These are phyloP conservation scores for Cucurbita moschata DNA, from an alignment of 306 rosid species.

Conservation along the genomic window DNA sequence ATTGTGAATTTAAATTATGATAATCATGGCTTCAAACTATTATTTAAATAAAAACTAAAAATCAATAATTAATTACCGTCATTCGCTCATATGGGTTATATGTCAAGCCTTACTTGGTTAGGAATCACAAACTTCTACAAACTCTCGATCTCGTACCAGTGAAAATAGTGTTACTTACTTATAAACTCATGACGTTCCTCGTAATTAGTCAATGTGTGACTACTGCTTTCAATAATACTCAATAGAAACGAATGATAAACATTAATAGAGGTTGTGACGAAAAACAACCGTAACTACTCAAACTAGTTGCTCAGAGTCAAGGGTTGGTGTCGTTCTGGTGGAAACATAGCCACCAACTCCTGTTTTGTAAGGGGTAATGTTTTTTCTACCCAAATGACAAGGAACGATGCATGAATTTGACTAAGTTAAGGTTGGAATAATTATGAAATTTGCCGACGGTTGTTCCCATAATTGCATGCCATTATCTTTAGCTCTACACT, in stretches of 20 bases:
- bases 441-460: background rate
- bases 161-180: too few species aligned
- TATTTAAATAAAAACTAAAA: too few species aligned
- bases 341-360: background rate
- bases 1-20: too few species aligned
- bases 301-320: background rate
- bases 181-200: too few species aligned
- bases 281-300: background rate
- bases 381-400: background rate
- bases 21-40: too few species aligned
- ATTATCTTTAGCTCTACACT: background rate
- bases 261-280: background rate
- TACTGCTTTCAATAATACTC: too few species aligned
- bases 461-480: background rate
- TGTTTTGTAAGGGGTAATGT: background rate
- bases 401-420: constrained; percentile 3
- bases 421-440: background rate
- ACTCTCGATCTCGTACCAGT: too few species aligned
- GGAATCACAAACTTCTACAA: too few species aligned
- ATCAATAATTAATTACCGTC: too few species aligned
- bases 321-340: background rate
- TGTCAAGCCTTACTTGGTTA: too few species aligned
- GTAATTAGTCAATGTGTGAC: too few species aligned
- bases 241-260: background rate
- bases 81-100: background rate